Evolutionary conservation across 305 asterid genomes (phyloP).

Genomic region (Rubia balearica): DNA sequence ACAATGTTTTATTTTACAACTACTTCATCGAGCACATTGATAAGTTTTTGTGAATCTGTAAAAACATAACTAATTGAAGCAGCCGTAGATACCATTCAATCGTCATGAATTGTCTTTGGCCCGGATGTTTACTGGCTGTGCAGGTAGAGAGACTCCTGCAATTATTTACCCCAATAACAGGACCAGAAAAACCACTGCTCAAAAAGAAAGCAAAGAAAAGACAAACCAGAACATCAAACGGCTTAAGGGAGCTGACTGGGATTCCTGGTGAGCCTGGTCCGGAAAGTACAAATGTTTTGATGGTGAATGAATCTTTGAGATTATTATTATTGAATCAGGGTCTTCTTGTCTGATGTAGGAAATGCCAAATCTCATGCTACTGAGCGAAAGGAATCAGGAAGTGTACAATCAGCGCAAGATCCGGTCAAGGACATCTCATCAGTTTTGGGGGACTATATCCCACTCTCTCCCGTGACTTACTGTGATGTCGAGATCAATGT

Average conservation of each 20-base stretch:
- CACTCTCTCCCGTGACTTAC: conserved; percentile 8
- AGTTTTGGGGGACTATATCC: conserved; percentile 20
- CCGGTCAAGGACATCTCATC: background rate
- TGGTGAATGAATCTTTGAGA: background rate
- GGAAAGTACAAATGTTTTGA: background rate
- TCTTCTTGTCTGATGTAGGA: conserved; percentile 2
- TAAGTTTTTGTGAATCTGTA: background rate
- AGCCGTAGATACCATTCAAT: too few species aligned
- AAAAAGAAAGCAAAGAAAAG: background rate
- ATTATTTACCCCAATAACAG: conserved; percentile 1
- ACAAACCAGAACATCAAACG: background rate
- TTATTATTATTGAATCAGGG: background rate
- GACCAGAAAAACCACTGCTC: conserved; percentile 3
- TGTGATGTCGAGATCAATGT: conserved; percentile 8
- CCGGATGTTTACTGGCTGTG: conserved; percentile 1
- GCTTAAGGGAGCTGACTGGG: background rate
- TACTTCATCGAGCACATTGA: background rate
- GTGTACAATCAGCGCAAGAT: background rate
- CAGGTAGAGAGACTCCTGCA: conserved; percentile 16
- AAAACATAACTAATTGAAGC: background rate
- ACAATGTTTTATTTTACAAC: background rate
- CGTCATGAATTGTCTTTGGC: background rate
- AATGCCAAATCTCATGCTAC: background rate
- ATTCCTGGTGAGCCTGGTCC: background rate
- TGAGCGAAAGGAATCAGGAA: conserved; percentile 3